Evolutionary conservation across 306 rosid species (phyloP), one percentile per base, ranked within the genome.

Genomic region (Glycyrrhiza uralensis): DNA sequence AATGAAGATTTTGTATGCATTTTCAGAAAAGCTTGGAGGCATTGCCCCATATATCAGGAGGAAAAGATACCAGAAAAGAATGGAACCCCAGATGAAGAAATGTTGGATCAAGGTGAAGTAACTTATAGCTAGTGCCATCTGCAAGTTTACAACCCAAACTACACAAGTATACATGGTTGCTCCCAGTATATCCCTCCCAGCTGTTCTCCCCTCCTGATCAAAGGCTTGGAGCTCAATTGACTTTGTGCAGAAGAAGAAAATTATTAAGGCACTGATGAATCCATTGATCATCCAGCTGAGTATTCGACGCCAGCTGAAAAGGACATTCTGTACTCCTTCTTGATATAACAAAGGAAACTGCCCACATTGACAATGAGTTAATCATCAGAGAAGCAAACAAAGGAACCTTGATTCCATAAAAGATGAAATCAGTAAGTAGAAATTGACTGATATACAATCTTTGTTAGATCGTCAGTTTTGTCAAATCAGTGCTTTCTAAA

Each of bases 101-200:
- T 95, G 99, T 76, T 95, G 99, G 66, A 95, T 86, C 82, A 95
- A 69, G 79, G 99, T 92, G 90, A 95, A 92, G 93, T 95, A 95
- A 71, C 70, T 86, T 50, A 95, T 83, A 20, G 82, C 51, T n/a
- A 95, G 81, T 42, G 96, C 97, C 90, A 95, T 88, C 79, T 95
- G 99, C 84, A 92, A 69, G 85, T 95, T 95, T 61, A 95, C 97
- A n/a, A 83, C 96, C 97, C 99, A 95, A 52, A 95, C 96, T 0
- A 82, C 63, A 65, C 97, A 92, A 1, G 99, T 85, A 41, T 78
- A 92, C 93, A 92, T 92, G 1, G 85, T 87, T 47, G 89, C 90
- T 66, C 99, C 97, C 0, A 95, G 81, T 58, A 95, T 88, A 55
- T 95, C 99, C 47, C 76, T 82, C 42, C 97, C 97, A 0, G 84